Conservation (phyloP, 495 filamentous ascomycete genomes). For the Neurospora sp. region DNA sequence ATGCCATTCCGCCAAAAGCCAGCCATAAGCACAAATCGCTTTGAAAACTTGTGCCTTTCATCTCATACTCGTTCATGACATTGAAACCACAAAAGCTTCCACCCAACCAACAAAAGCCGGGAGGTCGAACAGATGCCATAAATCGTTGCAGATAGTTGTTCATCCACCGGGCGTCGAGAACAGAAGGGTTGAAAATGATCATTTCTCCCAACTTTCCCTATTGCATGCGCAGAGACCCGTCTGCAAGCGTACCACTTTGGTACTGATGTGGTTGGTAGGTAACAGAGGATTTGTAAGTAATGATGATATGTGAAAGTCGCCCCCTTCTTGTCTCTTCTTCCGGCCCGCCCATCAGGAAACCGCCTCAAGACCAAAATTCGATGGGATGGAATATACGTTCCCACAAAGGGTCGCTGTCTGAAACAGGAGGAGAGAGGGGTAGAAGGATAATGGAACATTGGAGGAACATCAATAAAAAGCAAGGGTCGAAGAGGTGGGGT, state of each 20-base stretch:
- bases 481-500: background rate
- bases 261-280: background rate
- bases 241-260: background rate
- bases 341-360: background rate
- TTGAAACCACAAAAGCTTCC: background rate
- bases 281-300: background rate
- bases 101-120: background rate
- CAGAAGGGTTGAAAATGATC: background rate
- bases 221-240: background rate
- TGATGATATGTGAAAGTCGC: background rate
- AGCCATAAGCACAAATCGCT: background rate
- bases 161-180: background rate
- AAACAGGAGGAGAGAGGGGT: background rate
- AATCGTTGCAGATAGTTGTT: background rate
- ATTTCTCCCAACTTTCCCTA: background rate
- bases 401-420: background rate
- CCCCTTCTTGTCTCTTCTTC: background rate
- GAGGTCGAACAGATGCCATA: background rate
- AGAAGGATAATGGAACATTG: background rate
- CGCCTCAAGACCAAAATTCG: background rate
- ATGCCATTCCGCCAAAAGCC: background rate
- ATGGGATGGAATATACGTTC: background rate
- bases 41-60: background rate
- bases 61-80: background rate
- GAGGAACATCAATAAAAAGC: background rate